phyloP scores from a whole-genome alignment of 495 filamentous ascomycete genomes.

The Penicillium subrubescens region DNA sequence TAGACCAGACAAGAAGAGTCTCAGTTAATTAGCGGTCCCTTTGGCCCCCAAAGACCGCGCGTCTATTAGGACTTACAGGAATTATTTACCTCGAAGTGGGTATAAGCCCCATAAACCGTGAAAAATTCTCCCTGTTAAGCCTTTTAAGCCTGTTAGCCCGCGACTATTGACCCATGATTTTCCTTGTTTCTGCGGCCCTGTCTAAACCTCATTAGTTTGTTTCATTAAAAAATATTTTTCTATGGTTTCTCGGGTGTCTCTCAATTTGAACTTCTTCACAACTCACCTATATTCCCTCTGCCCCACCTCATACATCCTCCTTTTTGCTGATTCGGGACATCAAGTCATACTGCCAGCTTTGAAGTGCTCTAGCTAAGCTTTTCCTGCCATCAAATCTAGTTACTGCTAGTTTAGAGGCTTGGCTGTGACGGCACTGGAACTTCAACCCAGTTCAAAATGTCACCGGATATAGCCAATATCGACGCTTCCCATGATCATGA shows the following conservation, averaged over 20 bases:
- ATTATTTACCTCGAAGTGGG: background rate
- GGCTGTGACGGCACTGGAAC: background rate
- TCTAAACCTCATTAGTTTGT: background rate
- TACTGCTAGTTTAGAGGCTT: too few relatives aligned
- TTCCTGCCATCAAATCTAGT: too few relatives aligned
- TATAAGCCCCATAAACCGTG: background rate
- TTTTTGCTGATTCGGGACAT: background rate
- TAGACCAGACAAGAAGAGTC: background rate
- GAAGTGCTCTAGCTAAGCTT: too few relatives aligned
- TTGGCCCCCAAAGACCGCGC: background rate
- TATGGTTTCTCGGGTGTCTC: background rate
- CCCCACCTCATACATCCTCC: background rate
- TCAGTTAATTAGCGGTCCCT: background rate
- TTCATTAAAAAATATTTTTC: background rate
- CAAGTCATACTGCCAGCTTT: too few relatives aligned
- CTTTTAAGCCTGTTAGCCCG: background rate
- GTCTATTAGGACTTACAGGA: background rate
- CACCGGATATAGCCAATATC: background rate
- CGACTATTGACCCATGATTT: background rate
- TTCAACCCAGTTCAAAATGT: background rate
- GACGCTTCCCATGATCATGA: background rate
- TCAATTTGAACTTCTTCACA: background rate
- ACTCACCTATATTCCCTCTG: background rate
- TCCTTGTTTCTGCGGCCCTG: background rate
- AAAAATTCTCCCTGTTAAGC: background rate